A percentile compares a stretch with the other conserved stretches of the same genome.
Conservation (phyloP, 129 eudicot species). For the Arctium minus region DNA sequence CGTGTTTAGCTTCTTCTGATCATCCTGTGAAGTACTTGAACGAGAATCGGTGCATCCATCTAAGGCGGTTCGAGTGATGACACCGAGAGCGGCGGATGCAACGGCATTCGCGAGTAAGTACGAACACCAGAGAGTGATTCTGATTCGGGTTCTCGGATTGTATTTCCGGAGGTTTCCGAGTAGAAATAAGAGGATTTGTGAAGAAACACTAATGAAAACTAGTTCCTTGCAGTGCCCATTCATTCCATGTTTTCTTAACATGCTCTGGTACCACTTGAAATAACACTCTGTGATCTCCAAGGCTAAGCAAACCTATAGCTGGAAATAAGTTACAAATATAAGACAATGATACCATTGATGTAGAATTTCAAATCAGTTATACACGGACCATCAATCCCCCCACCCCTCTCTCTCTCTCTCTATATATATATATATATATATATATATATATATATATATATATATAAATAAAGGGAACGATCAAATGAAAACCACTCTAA, state of each 20-base stretch:
- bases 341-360: too few relatives aligned
- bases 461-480: too few relatives aligned
- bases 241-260: constrained; percentile 31
- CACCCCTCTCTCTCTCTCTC: too few relatives aligned
- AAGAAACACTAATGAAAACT: constrained; percentile 36
- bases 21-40: background rate
- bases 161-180: constrained; percentile 46
- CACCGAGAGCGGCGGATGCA: constrained; percentile 42
- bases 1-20: constrained; percentile 12
- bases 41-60: constrained; percentile 21
- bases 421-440: too few relatives aligned
- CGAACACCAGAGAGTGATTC: constrained; percentile 46
- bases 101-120: constrained; percentile 46
- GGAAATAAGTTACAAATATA: background rate
- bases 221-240: constrained; percentile 42
- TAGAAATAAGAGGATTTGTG: constrained; percentile 31
- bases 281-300: constrained; percentile 31
- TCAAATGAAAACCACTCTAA: too few relatives aligned
- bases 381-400: too few relatives aligned
- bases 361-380: too few relatives aligned
- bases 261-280: constrained; percentile 28
- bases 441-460: too few relatives aligned
- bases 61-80: constrained; percentile 26
- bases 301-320: constrained; percentile 18
- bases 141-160: constrained; percentile 27